Evolutionary conservation across 1,284 basidiomycete species (phyloP).

Genomic region (Lentinula novae-zelandiae): DNA sequence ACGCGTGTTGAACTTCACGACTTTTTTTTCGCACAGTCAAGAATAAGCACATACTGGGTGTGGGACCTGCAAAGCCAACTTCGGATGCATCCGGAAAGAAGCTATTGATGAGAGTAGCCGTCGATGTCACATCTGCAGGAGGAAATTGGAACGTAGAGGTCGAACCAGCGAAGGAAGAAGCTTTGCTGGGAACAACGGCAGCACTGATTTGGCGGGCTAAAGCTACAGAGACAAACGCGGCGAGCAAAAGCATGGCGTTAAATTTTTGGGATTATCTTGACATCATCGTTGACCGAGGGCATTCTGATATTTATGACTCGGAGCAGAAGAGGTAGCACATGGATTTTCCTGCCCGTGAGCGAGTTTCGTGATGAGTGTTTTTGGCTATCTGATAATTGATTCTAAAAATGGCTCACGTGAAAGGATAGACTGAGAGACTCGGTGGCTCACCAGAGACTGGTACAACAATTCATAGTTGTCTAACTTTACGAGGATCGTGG

Average conservation of each 20-base stretch:
- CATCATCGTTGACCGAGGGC: too few relatives aligned
- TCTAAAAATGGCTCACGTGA: too few relatives aligned
- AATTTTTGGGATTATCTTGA: neutral
- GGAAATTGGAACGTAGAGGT: slow-evolving; percentile 31
- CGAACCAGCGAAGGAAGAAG: slow-evolving; percentile 31
- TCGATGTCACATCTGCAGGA: slow-evolving; percentile 26
- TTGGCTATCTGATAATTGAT: neutral
- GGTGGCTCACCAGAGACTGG: too few relatives aligned
- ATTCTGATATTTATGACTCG: too few relatives aligned
- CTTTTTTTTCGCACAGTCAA: neutral
- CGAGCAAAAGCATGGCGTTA: slow-evolving; percentile 4
- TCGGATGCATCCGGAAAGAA: slow-evolving; percentile 39
- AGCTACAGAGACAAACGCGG: slow-evolving; percentile 5
- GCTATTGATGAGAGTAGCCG: slow-evolving; percentile 21
- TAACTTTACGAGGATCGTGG: too few relatives aligned
- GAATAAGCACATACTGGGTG: slow-evolving; percentile 29
- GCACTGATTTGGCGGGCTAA: neutral
- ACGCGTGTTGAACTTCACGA: neutral
- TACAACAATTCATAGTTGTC: too few relatives aligned
- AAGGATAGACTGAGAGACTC: too few relatives aligned
- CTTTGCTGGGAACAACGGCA: slow-evolving; percentile 10
- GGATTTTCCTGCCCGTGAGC: too few relatives aligned
- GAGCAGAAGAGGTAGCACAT: too few relatives aligned
- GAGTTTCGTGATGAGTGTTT: neutral
- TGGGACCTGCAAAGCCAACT: slow-evolving; percentile 46